phyloP scores from a whole-genome alignment of 305 asterid genomes.

The Rubia peregrina region DNA sequence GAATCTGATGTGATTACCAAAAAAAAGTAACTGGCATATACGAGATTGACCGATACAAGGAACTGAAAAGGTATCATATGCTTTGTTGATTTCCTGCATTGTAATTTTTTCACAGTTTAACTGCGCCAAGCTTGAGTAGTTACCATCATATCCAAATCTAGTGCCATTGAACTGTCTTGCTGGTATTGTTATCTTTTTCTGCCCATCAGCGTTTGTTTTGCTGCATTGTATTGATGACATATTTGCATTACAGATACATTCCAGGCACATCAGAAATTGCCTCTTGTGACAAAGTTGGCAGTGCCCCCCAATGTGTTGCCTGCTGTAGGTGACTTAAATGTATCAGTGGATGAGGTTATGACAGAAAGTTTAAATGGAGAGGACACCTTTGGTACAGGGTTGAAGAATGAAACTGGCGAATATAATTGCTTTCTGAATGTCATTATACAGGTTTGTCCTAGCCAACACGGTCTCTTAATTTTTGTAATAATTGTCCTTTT shows the following conservation, averaged over 20 bases:
- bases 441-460: slow-evolving; percentile 75
- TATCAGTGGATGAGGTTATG: slow-evolving; percentile 31
- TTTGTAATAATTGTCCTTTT: slow-evolving; percentile 12
- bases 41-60: not conserved
- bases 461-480: slow-evolving; percentile 13
- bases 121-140: not conserved
- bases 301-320: slow-evolving; percentile 26
- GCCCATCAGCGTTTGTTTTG: slow-evolving; percentile 5
- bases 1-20: not conserved
- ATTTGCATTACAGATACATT: slow-evolving; percentile 34
- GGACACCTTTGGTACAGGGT: slow-evolving; percentile 73
- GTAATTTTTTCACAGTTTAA: not conserved
- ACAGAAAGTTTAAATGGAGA: slow-evolving; percentile 31
- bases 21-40: not conserved
- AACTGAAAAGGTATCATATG: not conserved
- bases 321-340: slow-evolving; percentile 26
- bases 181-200: not conserved
- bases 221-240: slow-evolving; percentile 12
- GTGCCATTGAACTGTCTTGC: not conserved
- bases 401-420: slow-evolving; percentile 87
- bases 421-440: slow-evolving; percentile 92
- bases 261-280: slow-evolving; percentile 42
- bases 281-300: slow-evolving; percentile 26
- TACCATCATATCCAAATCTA: not conserved
- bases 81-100: not conserved